Percentiles rank a stretch among this genome's conserved stretches.
Conservation (phyloP, 2,329 filamentous ascomycete genomes). For the Aaosphaeria pasadenensis region DNA sequence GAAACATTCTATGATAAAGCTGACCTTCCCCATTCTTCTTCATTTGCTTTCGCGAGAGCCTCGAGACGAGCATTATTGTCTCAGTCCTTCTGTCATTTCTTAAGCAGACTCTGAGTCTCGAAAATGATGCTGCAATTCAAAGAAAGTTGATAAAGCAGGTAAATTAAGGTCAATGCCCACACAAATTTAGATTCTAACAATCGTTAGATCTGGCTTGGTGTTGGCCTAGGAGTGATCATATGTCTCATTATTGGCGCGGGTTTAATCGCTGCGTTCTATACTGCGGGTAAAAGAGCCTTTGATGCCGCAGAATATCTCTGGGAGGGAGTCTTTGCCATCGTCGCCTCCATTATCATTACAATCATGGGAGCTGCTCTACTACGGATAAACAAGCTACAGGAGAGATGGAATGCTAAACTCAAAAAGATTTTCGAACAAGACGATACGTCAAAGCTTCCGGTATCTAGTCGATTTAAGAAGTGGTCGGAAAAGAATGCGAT, state of each 20-base stretch:
- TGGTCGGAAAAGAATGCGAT: conserved; percentile 77
- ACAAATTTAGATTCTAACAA: neutral
- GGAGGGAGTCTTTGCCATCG: conserved; percentile 73
- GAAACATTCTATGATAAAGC: neutral
- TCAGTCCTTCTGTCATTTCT: conserved; percentile 83
- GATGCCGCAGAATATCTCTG: conserved; percentile 69
- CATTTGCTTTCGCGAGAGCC: conserved; percentile 80
- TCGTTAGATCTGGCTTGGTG: conserved; percentile 65
- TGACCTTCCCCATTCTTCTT: conserved; percentile 64
- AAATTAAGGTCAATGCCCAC: conserved; percentile 6
- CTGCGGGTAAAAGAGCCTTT: conserved; percentile 65
- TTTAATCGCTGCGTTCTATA: conserved; percentile 73
- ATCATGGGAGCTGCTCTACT: conserved; percentile 77
- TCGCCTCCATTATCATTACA: conserved; percentile 77
- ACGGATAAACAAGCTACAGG: conserved; percentile 77
- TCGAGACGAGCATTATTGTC: conserved; percentile 81
- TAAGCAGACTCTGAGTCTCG: conserved; percentile 72
- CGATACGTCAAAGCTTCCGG: conserved; percentile 39
- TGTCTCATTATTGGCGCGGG: conserved; percentile 63
- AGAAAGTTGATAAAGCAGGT: conserved; percentile 67
- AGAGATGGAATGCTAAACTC: conserved; percentile 85
- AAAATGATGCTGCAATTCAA: conserved; percentile 60
- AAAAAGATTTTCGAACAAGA: conserved; percentile 63
- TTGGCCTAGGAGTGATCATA: conserved; percentile 59
- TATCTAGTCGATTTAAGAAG: conserved; percentile 53